Percentiles rank a stretch among this genome's conserved stretches.
These are phyloP conservation scores for Firmiana major DNA, from an alignment of 345 rosid species.

Conservation along the genomic window DNA sequence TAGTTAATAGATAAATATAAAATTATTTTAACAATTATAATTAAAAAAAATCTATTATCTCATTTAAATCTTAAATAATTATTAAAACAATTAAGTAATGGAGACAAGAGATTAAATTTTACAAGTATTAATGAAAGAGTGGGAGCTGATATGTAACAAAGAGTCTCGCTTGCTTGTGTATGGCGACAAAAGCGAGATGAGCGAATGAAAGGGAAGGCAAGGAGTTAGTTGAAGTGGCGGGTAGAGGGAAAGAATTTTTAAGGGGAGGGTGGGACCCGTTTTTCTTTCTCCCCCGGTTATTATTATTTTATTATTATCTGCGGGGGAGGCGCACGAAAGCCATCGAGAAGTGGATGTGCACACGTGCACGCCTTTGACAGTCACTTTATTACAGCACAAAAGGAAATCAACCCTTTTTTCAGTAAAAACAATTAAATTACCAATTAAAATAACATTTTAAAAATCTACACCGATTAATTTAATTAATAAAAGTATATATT, in stretches of 20 bases:
- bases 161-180: not conserved
- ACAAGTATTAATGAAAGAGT: too few relatives aligned
- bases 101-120: too few relatives aligned
- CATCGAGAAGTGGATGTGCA: conserved; percentile 23
- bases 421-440: not conserved
- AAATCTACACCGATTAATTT: too few relatives aligned
- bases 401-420: too few relatives aligned
- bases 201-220: too few relatives aligned
- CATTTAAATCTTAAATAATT: too few relatives aligned
- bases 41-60: too few relatives aligned
- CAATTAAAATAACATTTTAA: not conserved
- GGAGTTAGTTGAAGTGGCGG: conserved; percentile 27
- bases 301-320: not conserved
- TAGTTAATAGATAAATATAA: not conserved
- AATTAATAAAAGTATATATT: too few relatives aligned
- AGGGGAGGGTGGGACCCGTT: not conserved
- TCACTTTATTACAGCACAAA: not conserved
- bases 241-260: conserved; percentile 21
- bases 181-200: not conserved
- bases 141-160: not conserved
- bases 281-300: not conserved
- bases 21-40: not conserved
- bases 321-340: conserved; percentile 22
- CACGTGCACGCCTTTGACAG: conserved; percentile 30
- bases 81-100: too few relatives aligned